These are phyloP conservation scores for Irpex sp. DNA, from an alignment of 1,284 basidiomycete species.

Conservation along the genomic window DNA sequence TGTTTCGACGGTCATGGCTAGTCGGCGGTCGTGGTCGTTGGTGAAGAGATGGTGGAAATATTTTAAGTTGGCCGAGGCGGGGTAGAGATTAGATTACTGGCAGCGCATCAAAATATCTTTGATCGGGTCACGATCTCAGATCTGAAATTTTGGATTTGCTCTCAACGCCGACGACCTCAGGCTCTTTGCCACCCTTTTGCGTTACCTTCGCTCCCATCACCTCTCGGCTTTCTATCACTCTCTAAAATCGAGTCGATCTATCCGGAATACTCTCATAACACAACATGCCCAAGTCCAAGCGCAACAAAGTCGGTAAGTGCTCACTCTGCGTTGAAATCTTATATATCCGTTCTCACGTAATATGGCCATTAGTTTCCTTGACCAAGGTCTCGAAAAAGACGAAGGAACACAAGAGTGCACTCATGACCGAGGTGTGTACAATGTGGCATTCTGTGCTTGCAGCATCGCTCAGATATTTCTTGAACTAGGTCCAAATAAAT, in stretches of 20 bases:
- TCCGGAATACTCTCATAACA: background rate
- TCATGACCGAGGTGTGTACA: slow-evolving; percentile 74
- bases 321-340: background rate
- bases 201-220: background rate
- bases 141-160: slow-evolving; percentile 15
- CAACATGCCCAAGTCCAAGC: slow-evolving; percentile 84
- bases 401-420: slow-evolving; percentile 79
- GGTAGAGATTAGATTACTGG: background rate
- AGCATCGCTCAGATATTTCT: background rate
- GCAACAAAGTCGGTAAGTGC: slow-evolving; percentile 68
- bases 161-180: slow-evolving; percentile 2
- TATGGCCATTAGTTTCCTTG: slow-evolving; percentile 54
- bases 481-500: slow-evolving; percentile 66
- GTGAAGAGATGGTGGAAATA: slow-evolving; percentile 4
- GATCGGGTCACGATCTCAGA: background rate
- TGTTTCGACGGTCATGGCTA: slow-evolving; percentile 27
- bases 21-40: background rate
- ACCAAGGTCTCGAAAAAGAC: slow-evolving; percentile 81
- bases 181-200: background rate
- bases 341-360: slow-evolving; percentile 7
- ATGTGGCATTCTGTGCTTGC: background rate
- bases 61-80: background rate
- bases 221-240: background rate
- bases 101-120: background rate
- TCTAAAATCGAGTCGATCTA: background rate